A percentile compares a stretch with the other conserved stretches of the same genome.
phyloP scores from a whole-genome alignment of 345 rosid species.

The Chamaenerion angustifolium region DNA sequence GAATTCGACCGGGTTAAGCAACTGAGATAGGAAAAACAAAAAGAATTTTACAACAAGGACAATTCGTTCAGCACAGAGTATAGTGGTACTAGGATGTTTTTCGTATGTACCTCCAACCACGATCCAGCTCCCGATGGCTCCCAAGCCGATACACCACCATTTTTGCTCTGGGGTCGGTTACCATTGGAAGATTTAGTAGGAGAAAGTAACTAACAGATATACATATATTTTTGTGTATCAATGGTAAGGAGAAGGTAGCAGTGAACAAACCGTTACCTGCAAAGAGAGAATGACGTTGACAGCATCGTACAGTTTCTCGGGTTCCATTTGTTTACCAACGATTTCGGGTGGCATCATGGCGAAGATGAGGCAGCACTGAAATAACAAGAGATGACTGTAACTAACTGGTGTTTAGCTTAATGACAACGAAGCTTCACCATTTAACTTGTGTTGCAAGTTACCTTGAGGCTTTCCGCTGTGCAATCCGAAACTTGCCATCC shows the following conservation, averaged over 20 bases:
- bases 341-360: constrained; percentile 59
- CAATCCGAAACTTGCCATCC: constrained; percentile 66
- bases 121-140: constrained; percentile 38
- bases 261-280: constrained; percentile 19
- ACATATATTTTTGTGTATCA: neutral
- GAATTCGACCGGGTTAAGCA: constrained; percentile 48
- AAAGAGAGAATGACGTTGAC: constrained; percentile 46
- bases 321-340: constrained; percentile 51
- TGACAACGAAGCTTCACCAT: neutral
- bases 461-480: constrained; percentile 51
- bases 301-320: constrained; percentile 34
- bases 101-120: constrained; percentile 37
- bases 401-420: neutral
- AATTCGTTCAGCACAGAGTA: too few species aligned
- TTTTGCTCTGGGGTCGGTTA: constrained; percentile 22
- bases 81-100: neutral
- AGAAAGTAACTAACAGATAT: neutral
- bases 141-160: constrained; percentile 57
- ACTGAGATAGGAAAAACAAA: constrained; percentile 12
- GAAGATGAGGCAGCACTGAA: constrained; percentile 49
- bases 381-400: neutral
- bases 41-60: neutral
- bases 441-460: constrained; percentile 2
- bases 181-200: neutral
- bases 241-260: neutral